Conservation (phyloP, 1,139 yeast genomes). For the Blastobotrys aristatus region DNA sequence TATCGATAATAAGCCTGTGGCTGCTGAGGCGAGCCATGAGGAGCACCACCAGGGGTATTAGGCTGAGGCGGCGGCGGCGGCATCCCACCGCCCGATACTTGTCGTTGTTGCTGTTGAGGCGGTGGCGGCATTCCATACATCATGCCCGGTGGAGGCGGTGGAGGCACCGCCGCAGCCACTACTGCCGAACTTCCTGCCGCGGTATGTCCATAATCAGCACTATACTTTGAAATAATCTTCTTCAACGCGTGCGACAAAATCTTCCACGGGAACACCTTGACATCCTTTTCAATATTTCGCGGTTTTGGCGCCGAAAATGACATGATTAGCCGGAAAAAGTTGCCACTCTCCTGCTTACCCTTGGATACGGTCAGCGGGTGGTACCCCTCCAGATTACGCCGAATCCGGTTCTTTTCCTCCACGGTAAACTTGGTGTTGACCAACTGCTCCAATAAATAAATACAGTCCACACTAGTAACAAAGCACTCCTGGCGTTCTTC, state of each 20-base stretch:
- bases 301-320: slow-evolving; percentile 63
- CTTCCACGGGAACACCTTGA: slow-evolving; percentile 62
- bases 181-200: slow-evolving; percentile 7
- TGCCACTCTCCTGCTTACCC: slow-evolving; percentile 40
- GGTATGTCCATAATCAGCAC: slow-evolving; percentile 29
- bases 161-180: slow-evolving; percentile 5
- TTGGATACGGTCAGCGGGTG: slow-evolving; percentile 59
- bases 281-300: slow-evolving; percentile 66
- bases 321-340: slow-evolving; percentile 59
- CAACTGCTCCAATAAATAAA: slow-evolving; percentile 52
- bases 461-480: slow-evolving; percentile 65
- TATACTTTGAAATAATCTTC: slow-evolving; percentile 60
- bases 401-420: slow-evolving; percentile 65
- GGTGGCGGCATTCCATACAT: slow-evolving; percentile 7
- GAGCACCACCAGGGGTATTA: neutral
- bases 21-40: neutral
- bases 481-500: slow-evolving; percentile 46
- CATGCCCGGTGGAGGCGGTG: slow-evolving; percentile 13
- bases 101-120: slow-evolving; percentile 2
- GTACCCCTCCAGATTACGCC: slow-evolving; percentile 62
- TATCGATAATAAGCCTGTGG: neutral
- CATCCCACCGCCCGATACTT: neutral
- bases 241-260: slow-evolving; percentile 50
- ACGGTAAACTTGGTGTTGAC: slow-evolving; percentile 55
- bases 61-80: neutral